Base-by-base conservation (phyloP, 306 rosid species). In the Cyclanthera cordifolia region DNA sequence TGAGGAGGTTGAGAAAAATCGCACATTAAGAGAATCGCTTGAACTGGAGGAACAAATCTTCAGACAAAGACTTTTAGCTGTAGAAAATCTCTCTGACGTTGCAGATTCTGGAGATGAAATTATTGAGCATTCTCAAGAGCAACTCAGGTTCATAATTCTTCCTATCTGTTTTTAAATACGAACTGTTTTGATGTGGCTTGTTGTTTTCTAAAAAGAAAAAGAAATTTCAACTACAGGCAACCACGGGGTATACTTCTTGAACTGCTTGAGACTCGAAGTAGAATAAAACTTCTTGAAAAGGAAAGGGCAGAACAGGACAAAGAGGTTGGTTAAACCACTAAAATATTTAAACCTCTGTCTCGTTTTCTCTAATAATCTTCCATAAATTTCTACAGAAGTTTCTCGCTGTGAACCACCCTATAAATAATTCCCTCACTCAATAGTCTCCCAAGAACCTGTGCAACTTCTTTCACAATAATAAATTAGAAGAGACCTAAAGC, bases 1-100 rank as follows among this genome's bases (percentile, higher is more conserved):
- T 80, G 87, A 81, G 72, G 96, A 89, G 81, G 96, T 87, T 34
- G 89, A 80, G 78, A 82, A 85, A 67, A 87, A 89, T 77, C 93
- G 85, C 60, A 73, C 78, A 58, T 84, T 83, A 70, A 86, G 83
- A 82, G 91, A 87, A 67, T 84, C 96, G 10, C 83, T 93, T 10
- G 95, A 88, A 76, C 65, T 72, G 76, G 95, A 93, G 76, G 90
- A 86, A 60, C 87, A 86, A 70, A 73, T 83, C 69, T 82, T 93
- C 73, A 82, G 83, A 73, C 83, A 79, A 80, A 87, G 91, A 78
- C 67, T 89, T 66, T 76, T 78, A 72, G 78, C 84, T 2, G 91
- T 89, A 73, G 85, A 82, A 77, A 84, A 56, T 55, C 59, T 82
- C 70, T 75, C 84, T 8, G 85, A 73, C 69, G 67, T 76, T 81